Evolutionary conservation across 179 eudicot species (phyloP).

Genomic region (Nepenthes alata): DNA sequence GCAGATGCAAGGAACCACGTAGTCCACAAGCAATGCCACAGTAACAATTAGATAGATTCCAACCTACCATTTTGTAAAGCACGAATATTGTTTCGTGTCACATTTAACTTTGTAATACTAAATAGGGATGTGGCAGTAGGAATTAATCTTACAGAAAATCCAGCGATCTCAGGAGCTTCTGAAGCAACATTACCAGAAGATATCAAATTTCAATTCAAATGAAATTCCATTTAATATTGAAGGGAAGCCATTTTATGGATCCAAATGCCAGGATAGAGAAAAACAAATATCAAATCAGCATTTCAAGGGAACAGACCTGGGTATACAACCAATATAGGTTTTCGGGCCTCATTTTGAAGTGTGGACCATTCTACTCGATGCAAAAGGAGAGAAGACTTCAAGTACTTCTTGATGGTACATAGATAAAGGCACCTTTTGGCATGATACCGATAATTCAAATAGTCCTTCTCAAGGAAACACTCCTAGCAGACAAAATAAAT

Average conservation of each 20-base stretch:
- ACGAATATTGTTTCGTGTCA: conserved; percentile 56
- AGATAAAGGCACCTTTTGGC: conserved; percentile 92
- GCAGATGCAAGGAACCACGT: not conserved
- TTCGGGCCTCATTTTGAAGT: conserved; percentile 82
- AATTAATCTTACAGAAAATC: conserved; percentile 52
- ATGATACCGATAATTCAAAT: conserved; percentile 79
- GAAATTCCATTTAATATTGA: not conserved
- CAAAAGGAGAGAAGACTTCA: conserved; percentile 34
- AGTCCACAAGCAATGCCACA: not conserved
- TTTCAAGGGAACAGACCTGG: conserved; percentile 39
- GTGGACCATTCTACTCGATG: conserved; percentile 54
- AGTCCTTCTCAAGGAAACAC: conserved; percentile 88
- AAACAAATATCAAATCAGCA: not conserved
- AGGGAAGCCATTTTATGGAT: not conserved
- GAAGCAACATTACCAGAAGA: conserved; percentile 24
- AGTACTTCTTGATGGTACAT: conserved; percentile 60
- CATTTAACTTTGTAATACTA: conserved; percentile 37
- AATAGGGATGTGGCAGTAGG: conserved; percentile 66
- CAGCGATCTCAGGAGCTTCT: conserved; percentile 26
- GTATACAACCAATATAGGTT: conserved; percentile 60
- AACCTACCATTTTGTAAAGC: conserved; percentile 49
- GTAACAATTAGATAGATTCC: not conserved
- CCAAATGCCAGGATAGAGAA: not conserved
- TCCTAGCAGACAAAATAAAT: conserved; percentile 34
- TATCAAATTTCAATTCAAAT: conserved; percentile 5